A percentile compares a stretch with the other conserved stretches of the same genome.
These are phyloP conservation scores for Ceratobasidium sp. DNA, from an alignment of 1,284 basidiomycete species.

Conservation along the genomic window DNA sequence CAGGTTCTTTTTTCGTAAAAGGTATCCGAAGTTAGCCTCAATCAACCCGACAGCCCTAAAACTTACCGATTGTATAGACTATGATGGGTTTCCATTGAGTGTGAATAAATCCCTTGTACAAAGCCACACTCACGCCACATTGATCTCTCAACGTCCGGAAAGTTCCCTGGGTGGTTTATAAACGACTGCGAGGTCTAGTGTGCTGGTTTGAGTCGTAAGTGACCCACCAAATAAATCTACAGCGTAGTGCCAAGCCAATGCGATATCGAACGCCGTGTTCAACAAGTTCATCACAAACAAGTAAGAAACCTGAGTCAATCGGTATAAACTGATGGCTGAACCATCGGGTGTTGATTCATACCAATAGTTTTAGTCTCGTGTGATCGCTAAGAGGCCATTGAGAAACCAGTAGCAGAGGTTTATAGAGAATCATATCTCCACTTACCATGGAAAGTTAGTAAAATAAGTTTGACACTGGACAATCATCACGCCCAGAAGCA, in stretches of 20 bases:
- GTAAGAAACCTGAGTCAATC: conserved; percentile 10
- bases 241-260: conserved; percentile 25
- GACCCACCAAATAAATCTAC: conserved; percentile 19
- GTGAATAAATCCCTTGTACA: too few relatives aligned
- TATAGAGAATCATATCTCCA: neutral
- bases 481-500: conserved; percentile 7
- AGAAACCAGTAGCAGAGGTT: neutral
- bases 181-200: too few relatives aligned
- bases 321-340: neutral
- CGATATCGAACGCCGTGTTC: conserved; percentile 32
- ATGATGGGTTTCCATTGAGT: too few relatives aligned
- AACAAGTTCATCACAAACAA: conserved; percentile 18
- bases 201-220: too few relatives aligned
- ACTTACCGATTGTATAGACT: too few relatives aligned
- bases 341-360: neutral
- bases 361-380: conserved; percentile 7
- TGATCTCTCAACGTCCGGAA: too few relatives aligned
- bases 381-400: conserved; percentile 10
- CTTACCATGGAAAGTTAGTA: conserved; percentile 15
- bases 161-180: too few relatives aligned
- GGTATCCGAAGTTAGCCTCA: too few relatives aligned
- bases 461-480: conserved; percentile 26
- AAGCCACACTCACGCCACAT: too few relatives aligned
- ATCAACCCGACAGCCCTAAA: too few relatives aligned
- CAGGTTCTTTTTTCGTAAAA: too few relatives aligned